These are phyloP conservation scores for Wickerhamiella azyma DNA, from an alignment of 805 yeast genomes.

Conservation along the genomic window DNA sequence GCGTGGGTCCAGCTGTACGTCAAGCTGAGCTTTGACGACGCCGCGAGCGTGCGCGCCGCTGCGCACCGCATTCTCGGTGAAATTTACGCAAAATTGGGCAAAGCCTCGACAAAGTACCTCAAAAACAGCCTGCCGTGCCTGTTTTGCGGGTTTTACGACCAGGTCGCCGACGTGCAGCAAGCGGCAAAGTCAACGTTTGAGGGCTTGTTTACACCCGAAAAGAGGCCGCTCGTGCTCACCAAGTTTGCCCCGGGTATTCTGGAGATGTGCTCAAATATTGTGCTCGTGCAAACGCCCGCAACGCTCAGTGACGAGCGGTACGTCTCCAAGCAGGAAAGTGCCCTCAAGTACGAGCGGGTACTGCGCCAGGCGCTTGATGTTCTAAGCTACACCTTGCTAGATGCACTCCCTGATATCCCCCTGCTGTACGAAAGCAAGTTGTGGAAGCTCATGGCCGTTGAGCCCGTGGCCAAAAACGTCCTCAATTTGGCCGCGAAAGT, in stretches of 20 bases:
- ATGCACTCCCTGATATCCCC: conserved; percentile 1
- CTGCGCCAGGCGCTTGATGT: conserved; percentile 33
- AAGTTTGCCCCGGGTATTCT: conserved; percentile 44
- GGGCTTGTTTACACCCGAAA: conserved; percentile 42
- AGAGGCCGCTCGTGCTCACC: conserved; percentile 45
- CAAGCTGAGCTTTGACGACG: conserved; percentile 57
- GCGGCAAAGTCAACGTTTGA: conserved; percentile 36
- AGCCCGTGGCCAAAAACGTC: conserved; percentile 29
- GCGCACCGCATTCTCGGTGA: conserved; percentile 54
- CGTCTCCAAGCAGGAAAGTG: conserved; percentile 50
- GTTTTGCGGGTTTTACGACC: conserved; percentile 58
- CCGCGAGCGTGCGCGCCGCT: conserved; percentile 45
- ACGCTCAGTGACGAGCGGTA: conserved; percentile 66
- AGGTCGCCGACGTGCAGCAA: conserved; percentile 46
- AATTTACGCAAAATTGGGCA: conserved; percentile 38
- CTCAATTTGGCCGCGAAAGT: conserved; percentile 29
- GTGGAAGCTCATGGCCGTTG: conserved; percentile 29
- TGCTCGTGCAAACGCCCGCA: conserved; percentile 43
- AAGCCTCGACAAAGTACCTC: conserved; percentile 48
- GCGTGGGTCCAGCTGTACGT: conserved; percentile 67
- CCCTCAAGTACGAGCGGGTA: conserved; percentile 47
- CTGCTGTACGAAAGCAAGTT: conserved; percentile 32
- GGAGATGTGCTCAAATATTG: conserved; percentile 37
- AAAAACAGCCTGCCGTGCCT: conserved; percentile 62
- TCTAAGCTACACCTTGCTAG: conserved; percentile 5